Evolutionary conservation across 176 grass and related monocot species (phyloP).

Genomic region (Calamus simplicifolius): DNA sequence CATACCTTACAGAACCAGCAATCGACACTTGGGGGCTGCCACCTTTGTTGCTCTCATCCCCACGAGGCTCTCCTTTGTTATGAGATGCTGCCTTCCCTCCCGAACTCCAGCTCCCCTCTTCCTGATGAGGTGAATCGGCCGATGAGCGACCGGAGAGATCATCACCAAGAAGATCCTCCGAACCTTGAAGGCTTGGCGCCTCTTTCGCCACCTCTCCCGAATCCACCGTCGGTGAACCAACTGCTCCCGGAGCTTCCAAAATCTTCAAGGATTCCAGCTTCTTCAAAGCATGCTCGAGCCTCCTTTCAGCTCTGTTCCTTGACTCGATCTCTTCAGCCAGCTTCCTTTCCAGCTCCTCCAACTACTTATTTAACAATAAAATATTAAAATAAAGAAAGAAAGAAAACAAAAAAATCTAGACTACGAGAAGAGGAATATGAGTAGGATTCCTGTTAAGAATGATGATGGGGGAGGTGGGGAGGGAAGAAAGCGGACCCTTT

Average conservation of each 20-base stretch:
- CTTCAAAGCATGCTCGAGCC: conserved; percentile 62
- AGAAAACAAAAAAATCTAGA: background rate
- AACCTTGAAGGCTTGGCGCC: background rate
- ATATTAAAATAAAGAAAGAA: conserved; percentile 2
- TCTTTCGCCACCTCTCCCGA: conserved; percentile 20
- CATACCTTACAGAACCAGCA: conserved; percentile 15
- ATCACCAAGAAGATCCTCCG: too few species aligned
- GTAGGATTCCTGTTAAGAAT: too few species aligned
- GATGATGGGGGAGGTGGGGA: background rate
- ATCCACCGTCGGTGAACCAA: conserved; percentile 23
- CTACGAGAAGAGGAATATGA: background rate
- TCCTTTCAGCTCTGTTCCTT: conserved; percentile 72
- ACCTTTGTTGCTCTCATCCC: conserved; percentile 16
- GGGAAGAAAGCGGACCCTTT: conserved; percentile 31
- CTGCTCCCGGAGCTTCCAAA: conserved; percentile 11
- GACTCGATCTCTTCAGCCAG: conserved; percentile 62
- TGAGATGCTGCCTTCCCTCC: conserved; percentile 30
- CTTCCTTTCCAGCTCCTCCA: conserved; percentile 74
- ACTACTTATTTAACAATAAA: conserved; percentile 28
- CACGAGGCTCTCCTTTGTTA: conserved; percentile 9
- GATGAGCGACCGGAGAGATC: conserved; percentile 12
- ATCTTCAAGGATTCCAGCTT: conserved; percentile 75
- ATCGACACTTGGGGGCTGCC: conserved; percentile 18
- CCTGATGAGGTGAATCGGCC: conserved; percentile 32
- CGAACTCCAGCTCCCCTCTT: conserved; percentile 55